Base-by-base conservation (phyloP, 768 basidiomycete genomes). In the Pisolithus orientalis region DNA sequence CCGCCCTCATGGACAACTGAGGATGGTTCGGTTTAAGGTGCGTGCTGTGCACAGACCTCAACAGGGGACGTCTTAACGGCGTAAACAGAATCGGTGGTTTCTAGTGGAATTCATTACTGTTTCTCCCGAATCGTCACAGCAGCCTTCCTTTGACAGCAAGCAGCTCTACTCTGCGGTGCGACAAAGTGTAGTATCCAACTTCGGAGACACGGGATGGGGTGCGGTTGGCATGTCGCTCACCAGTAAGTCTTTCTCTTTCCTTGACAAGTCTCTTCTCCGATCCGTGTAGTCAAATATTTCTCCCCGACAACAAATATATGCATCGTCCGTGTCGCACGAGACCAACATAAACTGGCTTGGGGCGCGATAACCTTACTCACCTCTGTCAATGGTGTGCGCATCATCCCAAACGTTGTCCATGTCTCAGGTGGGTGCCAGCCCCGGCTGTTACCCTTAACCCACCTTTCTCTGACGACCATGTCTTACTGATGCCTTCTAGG, bases 171-270 rank as follows among this genome's bases (percentile, higher is more conserved):
- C 73, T 3, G 83, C 90, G 0, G 63, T 94, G 31, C 83, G 80
- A 60, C 81, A 86, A 61, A 85, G 82, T 58, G 70, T 90, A 11
- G 59, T 89, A 49, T 64, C 65, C 16, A 83, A 91, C 59, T 94
- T 92, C 62, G 92, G 92, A 3, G 90, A 93, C 62, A 74, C 80
- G 0, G 92, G 90, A 5, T 94, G 90, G 91, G 91, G 91, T 25
- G 78, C 85, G 9, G 80, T 94, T 3, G 86, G 80, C 0, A 65
- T 79, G 34, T 86, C 85, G 4, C 69, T 94, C 53, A 82, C 75
- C 21, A 84, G 91, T 88, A 53, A 40, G 79, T 69, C 5, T 1
- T 16, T 16, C 47, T 34, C 27, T 49, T 49, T 51, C 49, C 17
- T 11, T 29, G 1, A 10, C 32, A 38, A 25, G 6, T 17, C 8